Conservation (phyloP, 2,329 filamentous ascomycete genomes). For the Fusarium nisikadoi region DNA sequence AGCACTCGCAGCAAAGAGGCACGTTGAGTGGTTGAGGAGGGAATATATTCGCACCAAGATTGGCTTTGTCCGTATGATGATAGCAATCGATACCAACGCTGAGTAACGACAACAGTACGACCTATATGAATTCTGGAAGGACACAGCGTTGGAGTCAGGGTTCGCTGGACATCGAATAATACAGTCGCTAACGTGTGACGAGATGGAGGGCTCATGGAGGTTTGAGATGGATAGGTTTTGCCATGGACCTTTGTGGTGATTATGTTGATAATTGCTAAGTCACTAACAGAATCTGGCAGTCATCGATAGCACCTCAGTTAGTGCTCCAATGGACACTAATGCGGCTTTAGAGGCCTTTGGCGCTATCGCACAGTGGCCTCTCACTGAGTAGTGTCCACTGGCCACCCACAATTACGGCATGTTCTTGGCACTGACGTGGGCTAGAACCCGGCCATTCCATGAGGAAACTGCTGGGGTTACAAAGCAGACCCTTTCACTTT, state of each 20-base stretch:
- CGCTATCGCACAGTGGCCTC: slow-evolving; percentile 25
- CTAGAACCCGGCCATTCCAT: slow-evolving; percentile 9
- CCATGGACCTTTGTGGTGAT: slow-evolving; percentile 38
- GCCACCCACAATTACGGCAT: slow-evolving; percentile 36
- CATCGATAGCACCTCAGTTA: not conserved
- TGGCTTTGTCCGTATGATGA: slow-evolving; percentile 11
- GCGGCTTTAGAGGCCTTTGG: not conserved
- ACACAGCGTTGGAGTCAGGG: slow-evolving; percentile 34
- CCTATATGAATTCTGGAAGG: slow-evolving; percentile 26
- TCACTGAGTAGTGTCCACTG: slow-evolving; percentile 28
- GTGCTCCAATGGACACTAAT: slow-evolving; percentile 11
- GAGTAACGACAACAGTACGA: slow-evolving; percentile 27
- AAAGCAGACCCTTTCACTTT: slow-evolving; percentile 32
- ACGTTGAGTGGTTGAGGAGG: slow-evolving; percentile 26
- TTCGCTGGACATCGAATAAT: slow-evolving; percentile 38
- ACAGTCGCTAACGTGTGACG: slow-evolving; percentile 35
- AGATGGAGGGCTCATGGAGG: slow-evolving; percentile 44
- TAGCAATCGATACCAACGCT: slow-evolving; percentile 29
- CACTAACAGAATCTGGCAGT: not conserved
- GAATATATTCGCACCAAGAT: slow-evolving; percentile 35
- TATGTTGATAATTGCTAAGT: not conserved
- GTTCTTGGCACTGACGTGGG: slow-evolving; percentile 39
- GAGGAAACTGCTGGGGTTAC: slow-evolving; percentile 24
- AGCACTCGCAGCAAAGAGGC: slow-evolving; percentile 28
- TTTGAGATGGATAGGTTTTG: slow-evolving; percentile 45